These are phyloP conservation scores for Pestalotiopsis sp. DNA, from an alignment of 2,329 filamentous ascomycete species.

Conservation along the genomic window DNA sequence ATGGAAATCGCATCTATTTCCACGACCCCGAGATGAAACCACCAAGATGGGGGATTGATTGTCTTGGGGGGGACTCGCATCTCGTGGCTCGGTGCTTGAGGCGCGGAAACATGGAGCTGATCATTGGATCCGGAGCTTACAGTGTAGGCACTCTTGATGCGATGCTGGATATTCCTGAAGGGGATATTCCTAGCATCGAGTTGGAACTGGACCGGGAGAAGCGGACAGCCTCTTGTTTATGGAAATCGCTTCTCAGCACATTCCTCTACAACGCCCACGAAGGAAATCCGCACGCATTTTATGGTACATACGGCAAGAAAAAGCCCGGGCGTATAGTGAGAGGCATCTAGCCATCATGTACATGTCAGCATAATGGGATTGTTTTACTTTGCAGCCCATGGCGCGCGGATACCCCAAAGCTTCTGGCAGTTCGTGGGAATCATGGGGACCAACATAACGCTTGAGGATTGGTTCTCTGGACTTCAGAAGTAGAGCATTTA, in stretches of 20 bases:
- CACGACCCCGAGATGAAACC: background rate
- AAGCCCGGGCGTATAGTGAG: background rate
- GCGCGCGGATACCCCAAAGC: no score
- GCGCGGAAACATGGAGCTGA: background rate
- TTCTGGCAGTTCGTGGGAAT: no score
- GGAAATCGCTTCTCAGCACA: slow-evolving; percentile 3
- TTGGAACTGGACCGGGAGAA: background rate
- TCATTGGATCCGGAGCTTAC: background rate
- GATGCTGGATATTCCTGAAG: slow-evolving; percentile 1
- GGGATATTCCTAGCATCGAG: background rate
- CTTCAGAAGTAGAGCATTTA: no score
- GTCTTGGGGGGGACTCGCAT: background rate
- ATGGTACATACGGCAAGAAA: slow-evolving; percentile 2
- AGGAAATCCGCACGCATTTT: background rate
- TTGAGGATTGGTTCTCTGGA: no score
- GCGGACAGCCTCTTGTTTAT: background rate
- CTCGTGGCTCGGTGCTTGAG: background rate
- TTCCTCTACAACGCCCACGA: background rate
- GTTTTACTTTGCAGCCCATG: background rate
- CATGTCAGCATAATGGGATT: background rate
- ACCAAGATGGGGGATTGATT: background rate
- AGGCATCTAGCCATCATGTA: background rate
- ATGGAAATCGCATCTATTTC: background rate
- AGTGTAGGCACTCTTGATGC: background rate
- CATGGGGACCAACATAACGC: no score